Conservation (phyloP, 1,284 basidiomycete genomes). For the Afroboletus lepidellus region DNA sequence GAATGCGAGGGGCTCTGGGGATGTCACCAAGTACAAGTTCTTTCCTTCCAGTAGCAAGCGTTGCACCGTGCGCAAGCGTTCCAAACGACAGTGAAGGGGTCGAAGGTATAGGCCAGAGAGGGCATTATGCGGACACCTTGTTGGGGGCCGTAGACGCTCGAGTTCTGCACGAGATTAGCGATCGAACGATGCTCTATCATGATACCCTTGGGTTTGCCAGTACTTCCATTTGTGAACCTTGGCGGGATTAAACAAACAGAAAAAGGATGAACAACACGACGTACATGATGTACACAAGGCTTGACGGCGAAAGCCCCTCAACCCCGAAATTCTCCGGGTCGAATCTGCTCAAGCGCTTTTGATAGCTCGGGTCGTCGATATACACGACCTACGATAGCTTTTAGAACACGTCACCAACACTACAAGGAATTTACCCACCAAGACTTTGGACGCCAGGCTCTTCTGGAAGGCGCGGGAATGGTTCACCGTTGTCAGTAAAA, state of each 20-base stretch:
- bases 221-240: constrained; percentile 33
- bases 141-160: constrained; percentile 24
- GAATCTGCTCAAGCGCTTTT: constrained; percentile 18
- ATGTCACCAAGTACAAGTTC: constrained; percentile 34
- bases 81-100: constrained; percentile 33
- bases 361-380: constrained; percentile 28
- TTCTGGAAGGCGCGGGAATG: constrained; percentile 24
- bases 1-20: constrained; percentile 26
- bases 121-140: constrained; percentile 28
- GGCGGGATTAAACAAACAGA: not conserved
- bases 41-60: constrained; percentile 33
- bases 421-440: constrained; percentile 13
- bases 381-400: constrained; percentile 21
- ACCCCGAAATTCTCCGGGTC: constrained; percentile 20
- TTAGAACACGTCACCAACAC: constrained; percentile 1
- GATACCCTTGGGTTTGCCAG: constrained; percentile 28
- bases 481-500: constrained; percentile 27
- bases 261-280: not conserved
- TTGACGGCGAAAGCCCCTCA: constrained; percentile 22
- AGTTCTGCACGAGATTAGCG: constrained; percentile 29
- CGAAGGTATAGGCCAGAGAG: constrained; percentile 32
- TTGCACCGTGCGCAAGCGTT: constrained; percentile 27
- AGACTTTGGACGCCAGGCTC: constrained; percentile 21
- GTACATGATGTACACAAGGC: constrained; percentile 32
- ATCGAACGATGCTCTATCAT: constrained; percentile 36